These are phyloP conservation scores for Chrysoporthe cubensis DNA, from an alignment of 2,329 filamentous ascomycete species.

Conservation along the genomic window DNA sequence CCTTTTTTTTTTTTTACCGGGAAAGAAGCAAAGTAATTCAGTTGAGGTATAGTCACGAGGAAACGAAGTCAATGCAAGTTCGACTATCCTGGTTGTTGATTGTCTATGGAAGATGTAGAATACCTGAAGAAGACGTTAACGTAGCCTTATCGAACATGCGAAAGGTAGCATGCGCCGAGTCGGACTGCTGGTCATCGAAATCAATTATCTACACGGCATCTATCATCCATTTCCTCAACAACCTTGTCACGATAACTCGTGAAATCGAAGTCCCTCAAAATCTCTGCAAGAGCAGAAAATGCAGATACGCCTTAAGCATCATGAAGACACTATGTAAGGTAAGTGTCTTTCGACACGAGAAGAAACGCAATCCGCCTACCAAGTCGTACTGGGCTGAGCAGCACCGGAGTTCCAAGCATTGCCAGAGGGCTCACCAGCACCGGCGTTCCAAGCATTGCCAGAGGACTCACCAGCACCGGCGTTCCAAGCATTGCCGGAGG, in stretches of 20 bases:
- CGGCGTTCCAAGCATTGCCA: background rate
- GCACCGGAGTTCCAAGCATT: background rate
- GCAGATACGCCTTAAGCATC: background rate
- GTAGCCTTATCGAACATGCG: constrained; percentile 7
- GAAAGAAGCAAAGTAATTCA: background rate
- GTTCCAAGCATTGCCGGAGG: constrained; percentile 16
- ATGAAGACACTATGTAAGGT: constrained; percentile 3
- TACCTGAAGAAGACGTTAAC: constrained; percentile 22
- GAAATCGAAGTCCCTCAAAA: background rate
- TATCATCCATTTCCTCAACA: constrained; percentile 23
- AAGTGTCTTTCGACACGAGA: constrained; percentile 14
- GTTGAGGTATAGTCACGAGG: background rate
- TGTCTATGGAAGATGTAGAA: constrained; percentile 20
- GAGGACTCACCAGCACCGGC: background rate
- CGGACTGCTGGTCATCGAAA: constrained; percentile 14
- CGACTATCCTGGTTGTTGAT: constrained; percentile 17
- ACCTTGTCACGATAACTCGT: background rate
- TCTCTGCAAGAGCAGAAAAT: background rate
- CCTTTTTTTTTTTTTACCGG: background rate
- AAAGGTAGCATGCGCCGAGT: constrained; percentile 14
- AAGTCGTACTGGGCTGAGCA: background rate
- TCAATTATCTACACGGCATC: constrained; percentile 8
- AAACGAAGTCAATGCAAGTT: background rate
- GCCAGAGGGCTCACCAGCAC: background rate
- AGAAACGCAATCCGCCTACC: background rate